Conservation (phyloP, 164 flowering plant species). For the Litsea cubeba region DNA sequence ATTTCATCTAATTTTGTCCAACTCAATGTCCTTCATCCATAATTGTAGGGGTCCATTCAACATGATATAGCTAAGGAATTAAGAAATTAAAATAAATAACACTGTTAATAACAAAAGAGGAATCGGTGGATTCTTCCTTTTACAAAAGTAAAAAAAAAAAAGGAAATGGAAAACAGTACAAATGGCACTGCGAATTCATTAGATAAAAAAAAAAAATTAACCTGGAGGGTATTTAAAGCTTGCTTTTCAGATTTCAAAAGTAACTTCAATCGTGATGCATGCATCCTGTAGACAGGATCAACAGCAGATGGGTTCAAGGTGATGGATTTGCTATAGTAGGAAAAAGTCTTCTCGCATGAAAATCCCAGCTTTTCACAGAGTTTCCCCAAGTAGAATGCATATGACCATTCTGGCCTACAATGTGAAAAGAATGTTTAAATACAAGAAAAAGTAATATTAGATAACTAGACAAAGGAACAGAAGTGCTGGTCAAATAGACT, state of each 20-base stretch:
- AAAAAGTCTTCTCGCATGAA: slow-evolving; percentile 52
- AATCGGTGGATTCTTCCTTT: no score
- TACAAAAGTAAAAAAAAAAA: no score
- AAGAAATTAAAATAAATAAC: no score
- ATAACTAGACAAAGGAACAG: background rate
- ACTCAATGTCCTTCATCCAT: no score
- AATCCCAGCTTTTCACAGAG: slow-evolving; percentile 83
- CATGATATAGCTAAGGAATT: no score
- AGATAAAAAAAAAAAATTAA: slow-evolving; percentile 6
- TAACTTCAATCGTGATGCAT: slow-evolving; percentile 91
- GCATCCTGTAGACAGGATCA: slow-evolving; percentile 95
- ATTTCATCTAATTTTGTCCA: no score
- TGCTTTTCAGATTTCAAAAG: slow-evolving; percentile 58
- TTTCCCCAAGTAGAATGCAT: slow-evolving; percentile 91
- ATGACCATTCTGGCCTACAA: slow-evolving; percentile 88
- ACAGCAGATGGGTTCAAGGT: slow-evolving; percentile 86
- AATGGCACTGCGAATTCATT: background rate
- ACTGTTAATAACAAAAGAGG: no score
- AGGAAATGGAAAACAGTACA: background rate
- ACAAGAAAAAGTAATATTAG: background rate
- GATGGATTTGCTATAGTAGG: slow-evolving; percentile 78
- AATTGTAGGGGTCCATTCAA: no score
- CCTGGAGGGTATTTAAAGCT: slow-evolving; percentile 63
- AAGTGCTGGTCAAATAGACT: background rate
- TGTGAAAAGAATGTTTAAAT: slow-evolving; percentile 1